These are phyloP conservation scores for Echium plantagineum DNA, from an alignment of 257 asterid genomes.

Conservation along the genomic window DNA sequence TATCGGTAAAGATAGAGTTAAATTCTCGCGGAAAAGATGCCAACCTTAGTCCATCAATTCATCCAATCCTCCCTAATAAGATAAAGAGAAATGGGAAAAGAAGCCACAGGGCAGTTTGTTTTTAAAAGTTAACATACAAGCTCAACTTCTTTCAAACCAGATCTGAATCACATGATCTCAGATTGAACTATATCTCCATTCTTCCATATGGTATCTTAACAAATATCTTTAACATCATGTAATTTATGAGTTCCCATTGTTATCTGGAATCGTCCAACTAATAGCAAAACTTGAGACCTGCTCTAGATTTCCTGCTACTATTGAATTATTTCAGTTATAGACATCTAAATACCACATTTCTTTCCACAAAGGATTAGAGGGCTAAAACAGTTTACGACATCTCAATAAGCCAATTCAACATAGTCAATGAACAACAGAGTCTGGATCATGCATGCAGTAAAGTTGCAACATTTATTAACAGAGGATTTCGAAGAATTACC, in stretches of 20 bases:
- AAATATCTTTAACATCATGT: not conserved
- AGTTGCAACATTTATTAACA: conserved; percentile 5
- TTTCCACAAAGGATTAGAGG: no score
- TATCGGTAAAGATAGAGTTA: not conserved
- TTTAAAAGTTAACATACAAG: not conserved
- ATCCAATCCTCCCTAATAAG: not conserved
- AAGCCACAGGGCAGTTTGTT: not conserved
- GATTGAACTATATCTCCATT: not conserved
- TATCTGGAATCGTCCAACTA: not conserved
- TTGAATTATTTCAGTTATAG: not conserved
- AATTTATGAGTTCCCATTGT: not conserved
- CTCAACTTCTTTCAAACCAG: not conserved
- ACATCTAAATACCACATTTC: not conserved
- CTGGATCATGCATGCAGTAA: not conserved
- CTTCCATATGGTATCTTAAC: no score
- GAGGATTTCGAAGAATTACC: conserved; percentile 32
- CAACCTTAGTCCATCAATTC: not conserved
- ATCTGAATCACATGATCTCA: not conserved
- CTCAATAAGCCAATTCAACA: not conserved
- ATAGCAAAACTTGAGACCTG: not conserved
- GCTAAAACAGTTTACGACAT: not conserved
- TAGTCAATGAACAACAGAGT: not conserved
- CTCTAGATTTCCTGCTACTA: no score
- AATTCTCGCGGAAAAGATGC: not conserved
- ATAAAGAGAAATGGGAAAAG: not conserved